Evolutionary conservation across 129 eudicot genomes (phyloP).

Genomic region (Calendula officinalis): DNA sequence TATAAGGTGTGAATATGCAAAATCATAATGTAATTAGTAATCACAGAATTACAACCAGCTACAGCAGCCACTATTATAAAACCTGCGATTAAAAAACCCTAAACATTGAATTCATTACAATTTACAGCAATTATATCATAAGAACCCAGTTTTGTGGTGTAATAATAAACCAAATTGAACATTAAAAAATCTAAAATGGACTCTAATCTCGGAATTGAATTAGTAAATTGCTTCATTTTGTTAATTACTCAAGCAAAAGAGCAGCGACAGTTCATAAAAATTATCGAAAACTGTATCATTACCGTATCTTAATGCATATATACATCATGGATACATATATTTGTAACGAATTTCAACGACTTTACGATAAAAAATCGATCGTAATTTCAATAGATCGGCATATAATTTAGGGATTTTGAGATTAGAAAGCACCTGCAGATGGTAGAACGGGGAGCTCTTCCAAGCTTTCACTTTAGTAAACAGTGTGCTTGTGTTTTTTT

Average conservation of each 20-base stretch:
- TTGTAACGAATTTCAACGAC: neutral
- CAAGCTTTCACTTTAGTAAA: too few species aligned
- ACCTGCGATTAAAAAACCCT: conserved; percentile 41
- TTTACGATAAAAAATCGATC: neutral
- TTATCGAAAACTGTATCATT: conserved; percentile 2
- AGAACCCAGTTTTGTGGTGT: conserved; percentile 14
- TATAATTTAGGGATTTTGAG: neutral
- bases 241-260: neutral
- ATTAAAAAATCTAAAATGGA: conserved; percentile 2
- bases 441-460: conserved; percentile 32
- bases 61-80: conserved; percentile 23
- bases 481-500: too few species aligned
- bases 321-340: neutral
- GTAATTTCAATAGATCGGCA: conserved; percentile 11
- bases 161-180: too few species aligned
- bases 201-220: neutral
- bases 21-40: conserved; percentile 26
- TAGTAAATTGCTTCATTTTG: conserved; percentile 13
- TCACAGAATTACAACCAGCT: conserved; percentile 29
- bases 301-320: too few species aligned
- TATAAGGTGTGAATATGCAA: too few species aligned
- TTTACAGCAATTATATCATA: conserved; percentile 4
- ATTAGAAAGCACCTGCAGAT: conserved; percentile 31
- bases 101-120: conserved; percentile 24
- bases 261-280: neutral